Evolutionary conservation across 345 rosid species (phyloP).

Genomic region (Brassica incana): DNA sequence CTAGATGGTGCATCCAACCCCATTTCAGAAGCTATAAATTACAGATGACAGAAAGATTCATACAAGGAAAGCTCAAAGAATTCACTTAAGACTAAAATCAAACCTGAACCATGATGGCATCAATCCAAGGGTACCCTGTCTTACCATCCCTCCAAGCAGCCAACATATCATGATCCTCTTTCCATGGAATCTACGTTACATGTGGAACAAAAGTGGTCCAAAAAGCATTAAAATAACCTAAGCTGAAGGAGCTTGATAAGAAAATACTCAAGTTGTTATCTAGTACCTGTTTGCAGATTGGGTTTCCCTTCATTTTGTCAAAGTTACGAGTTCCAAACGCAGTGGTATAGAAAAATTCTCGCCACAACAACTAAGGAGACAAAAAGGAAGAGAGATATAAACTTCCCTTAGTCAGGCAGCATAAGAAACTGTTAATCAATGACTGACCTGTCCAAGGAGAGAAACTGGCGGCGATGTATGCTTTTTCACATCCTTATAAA

Average conservation of each 20-base stretch:
- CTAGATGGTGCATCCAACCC: conserved; percentile 99
- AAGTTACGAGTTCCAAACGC: conserved; percentile 88
- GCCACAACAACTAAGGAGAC: conserved; percentile 69
- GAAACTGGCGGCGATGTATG: conserved; percentile 94
- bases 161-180: conserved; percentile 60
- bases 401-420: not conserved
- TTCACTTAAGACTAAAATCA: conserved; percentile 16
- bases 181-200: conserved; percentile 80
- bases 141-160: conserved; percentile 91
- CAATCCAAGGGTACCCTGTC: conserved; percentile 98
- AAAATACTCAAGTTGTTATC: not conserved
- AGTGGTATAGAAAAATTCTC: conserved; percentile 89
- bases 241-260: not conserved
- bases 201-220: not conserved
- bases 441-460: conserved; percentile 82
- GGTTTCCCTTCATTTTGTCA: conserved; percentile 80
- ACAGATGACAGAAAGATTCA: not conserved
- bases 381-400: conserved; percentile 16
- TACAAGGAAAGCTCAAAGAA: not conserved
- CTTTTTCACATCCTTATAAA: conserved; percentile 60
- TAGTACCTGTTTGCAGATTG: conserved; percentile 85
- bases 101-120: conserved; percentile 99
- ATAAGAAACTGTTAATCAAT: not conserved
- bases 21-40: conserved; percentile 74
- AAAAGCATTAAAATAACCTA: not conserved